phyloP scores from a whole-genome alignment of 352 stramenopile genomes.

The Pythium insidiosum region DNA sequence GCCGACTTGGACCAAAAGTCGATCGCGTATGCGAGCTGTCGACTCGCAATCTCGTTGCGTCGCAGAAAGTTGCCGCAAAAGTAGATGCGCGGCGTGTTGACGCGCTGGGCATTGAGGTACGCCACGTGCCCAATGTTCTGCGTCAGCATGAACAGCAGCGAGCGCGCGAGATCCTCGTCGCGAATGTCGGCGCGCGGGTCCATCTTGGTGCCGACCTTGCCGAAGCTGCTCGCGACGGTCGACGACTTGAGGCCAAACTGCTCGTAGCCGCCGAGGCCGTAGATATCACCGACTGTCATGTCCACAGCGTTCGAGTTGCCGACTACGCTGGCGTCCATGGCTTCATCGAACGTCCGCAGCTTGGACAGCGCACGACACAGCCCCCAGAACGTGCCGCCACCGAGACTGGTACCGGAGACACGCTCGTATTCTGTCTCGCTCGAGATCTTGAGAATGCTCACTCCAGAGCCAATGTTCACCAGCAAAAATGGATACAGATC shows the following conservation, averaged over 20 bases:
- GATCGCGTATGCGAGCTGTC: conserved; percentile 90
- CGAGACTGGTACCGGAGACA: conserved; percentile 95
- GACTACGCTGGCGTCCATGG: conserved; percentile 60
- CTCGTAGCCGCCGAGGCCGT: conserved; percentile 86
- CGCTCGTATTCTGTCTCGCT: conserved; percentile 89
- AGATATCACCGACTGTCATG: conserved; percentile 99
- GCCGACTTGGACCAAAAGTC: conserved; percentile 95
- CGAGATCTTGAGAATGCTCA: conserved; percentile 94
- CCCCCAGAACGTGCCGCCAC: conserved; percentile 96
- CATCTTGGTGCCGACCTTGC: conserved; percentile 81
- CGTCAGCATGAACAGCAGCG: conserved; percentile 97
- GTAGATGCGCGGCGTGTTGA: conserved; percentile 90
- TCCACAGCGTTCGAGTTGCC: conserved; percentile 81
- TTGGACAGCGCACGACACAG: conserved; percentile 91
- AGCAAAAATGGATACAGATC: conserved; percentile 94
- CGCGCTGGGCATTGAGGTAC: conserved; percentile 93
- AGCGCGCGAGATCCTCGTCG: conserved; percentile 92
- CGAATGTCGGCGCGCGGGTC: conserved; percentile 27
- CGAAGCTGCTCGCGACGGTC: conserved; percentile 96
- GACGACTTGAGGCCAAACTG: conserved; percentile 80
- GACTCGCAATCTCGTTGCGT: conserved; percentile 90
- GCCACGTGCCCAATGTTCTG: conserved; percentile 96
- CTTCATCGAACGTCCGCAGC: conserved; percentile 67
- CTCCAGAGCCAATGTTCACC: conserved; percentile 97
- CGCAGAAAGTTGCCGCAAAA: conserved; percentile 96